These are phyloP conservation scores for Alternaria novae-zelandiae DNA, from an alignment of 2,329 filamentous ascomycete genomes.

Conservation along the genomic window DNA sequence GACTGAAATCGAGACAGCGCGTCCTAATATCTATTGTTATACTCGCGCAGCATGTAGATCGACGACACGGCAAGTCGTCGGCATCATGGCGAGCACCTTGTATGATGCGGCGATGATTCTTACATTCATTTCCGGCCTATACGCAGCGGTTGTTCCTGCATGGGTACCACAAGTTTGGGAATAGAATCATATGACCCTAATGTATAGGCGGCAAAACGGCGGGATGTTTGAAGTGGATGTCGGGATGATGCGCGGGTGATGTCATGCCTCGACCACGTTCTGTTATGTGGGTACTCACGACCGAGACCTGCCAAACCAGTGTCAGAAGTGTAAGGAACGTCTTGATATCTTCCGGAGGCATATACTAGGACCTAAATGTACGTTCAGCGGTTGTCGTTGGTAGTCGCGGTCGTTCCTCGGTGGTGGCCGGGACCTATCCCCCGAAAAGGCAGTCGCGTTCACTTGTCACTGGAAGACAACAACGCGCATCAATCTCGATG, in stretches of 20 bases:
- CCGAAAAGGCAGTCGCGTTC: neutral
- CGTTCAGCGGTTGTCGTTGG: neutral
- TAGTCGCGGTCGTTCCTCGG: neutral
- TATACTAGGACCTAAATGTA: neutral
- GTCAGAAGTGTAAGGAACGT: neutral
- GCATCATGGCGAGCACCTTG: neutral
- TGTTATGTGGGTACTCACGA: neutral
- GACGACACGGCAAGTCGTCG: neutral
- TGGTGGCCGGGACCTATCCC: neutral
- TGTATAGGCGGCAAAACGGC: neutral
- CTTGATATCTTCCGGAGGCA: neutral
- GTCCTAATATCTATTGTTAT: neutral
- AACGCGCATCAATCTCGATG: neutral
- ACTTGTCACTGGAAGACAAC: too few relatives aligned
- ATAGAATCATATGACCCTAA: neutral
- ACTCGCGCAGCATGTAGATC: neutral
- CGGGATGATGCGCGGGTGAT: neutral
- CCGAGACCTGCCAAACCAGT: neutral
- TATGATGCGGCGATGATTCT: conserved; percentile 5
- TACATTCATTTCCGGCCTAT: neutral
- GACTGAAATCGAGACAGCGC: neutral
- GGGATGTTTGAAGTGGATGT: neutral
- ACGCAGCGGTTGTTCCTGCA: neutral
- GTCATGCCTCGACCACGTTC: neutral
- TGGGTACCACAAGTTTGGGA: neutral